phyloP scores from a whole-genome alignment of 176 grass and related monocot genomes.

The Phoenix dactylifera region DNA sequence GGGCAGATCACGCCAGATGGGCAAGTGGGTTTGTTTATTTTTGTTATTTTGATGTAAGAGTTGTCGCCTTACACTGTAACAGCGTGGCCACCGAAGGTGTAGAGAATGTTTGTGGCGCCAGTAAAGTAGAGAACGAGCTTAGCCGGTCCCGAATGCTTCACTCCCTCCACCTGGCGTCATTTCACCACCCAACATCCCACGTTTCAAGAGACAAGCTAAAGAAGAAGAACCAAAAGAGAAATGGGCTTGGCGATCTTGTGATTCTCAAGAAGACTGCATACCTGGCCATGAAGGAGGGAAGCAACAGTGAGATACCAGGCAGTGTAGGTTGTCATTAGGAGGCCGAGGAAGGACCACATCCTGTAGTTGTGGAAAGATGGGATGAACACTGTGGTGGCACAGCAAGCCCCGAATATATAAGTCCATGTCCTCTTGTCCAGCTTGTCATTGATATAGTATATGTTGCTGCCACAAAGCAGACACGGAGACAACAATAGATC shows the following conservation, averaged over 20 bases:
- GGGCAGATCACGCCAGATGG: slow-evolving; percentile 5
- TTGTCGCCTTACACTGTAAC: slow-evolving; percentile 95
- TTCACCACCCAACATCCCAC: neutral
- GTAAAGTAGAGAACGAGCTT: slow-evolving; percentile 99
- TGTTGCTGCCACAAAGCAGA: slow-evolving; percentile 44
- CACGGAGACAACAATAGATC: too few species aligned
- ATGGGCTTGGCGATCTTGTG: neutral
- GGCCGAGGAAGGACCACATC: slow-evolving; percentile 95
- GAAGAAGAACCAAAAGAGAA: neutral
- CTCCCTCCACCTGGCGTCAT: slow-evolving; percentile 58
- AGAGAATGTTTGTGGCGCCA: slow-evolving; percentile 98
- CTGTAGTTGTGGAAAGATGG: slow-evolving; percentile 99
- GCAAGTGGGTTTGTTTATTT: neutral
- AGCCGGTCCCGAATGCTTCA: slow-evolving; percentile 84
- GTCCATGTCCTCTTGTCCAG: slow-evolving; percentile 99
- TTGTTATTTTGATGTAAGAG: neutral
- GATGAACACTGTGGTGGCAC: slow-evolving; percentile 99
- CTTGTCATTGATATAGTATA: slow-evolving; percentile 99
- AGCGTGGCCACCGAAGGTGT: slow-evolving; percentile 97
- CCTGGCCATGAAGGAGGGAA: slow-evolving; percentile 86
- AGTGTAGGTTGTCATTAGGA: slow-evolving; percentile 98
- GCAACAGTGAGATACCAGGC: slow-evolving; percentile 96
- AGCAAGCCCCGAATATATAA: slow-evolving; percentile 97
- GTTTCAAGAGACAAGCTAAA: neutral
- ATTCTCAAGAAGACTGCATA: slow-evolving; percentile 2